Evolutionary conservation across 148 eudicot species (phyloP).

Genomic region (Fagopyrum tataricum): DNA sequence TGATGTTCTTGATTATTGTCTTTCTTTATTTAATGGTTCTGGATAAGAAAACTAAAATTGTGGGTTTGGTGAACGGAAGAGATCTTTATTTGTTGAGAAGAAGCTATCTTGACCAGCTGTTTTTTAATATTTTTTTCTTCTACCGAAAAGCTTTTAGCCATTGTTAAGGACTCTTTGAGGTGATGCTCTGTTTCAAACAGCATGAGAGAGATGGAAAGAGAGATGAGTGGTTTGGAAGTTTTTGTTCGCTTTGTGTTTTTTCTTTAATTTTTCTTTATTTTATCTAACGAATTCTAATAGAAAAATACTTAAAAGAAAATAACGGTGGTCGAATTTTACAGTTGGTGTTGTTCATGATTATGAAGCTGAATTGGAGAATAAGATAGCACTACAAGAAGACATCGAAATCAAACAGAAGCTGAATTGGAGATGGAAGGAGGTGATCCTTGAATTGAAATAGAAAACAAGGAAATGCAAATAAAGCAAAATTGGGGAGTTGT

Average conservation of each 20-base stretch:
- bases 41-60: not conserved
- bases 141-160: not conserved
- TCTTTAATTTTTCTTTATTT: not conserved
- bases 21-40: not conserved
- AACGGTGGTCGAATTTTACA: not conserved
- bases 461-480: not conserved
- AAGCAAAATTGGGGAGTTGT: not conserved
- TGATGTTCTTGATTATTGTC: too few relatives aligned
- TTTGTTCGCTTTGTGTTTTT: conserved; percentile 5
- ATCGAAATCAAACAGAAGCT: not conserved
- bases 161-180: not conserved
- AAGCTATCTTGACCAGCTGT: conserved; percentile 7
- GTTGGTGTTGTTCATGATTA: conserved; percentile 10
- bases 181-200: conserved; percentile 4
- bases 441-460: not conserved
- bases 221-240: conserved; percentile 8
- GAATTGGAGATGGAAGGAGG: not conserved
- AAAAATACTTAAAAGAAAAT: not conserved
- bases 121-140: not conserved
- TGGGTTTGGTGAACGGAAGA: conserved; percentile 5
- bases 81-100: conserved; percentile 3
- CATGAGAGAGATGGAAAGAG: not conserved
- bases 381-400: not conserved
- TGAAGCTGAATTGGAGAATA: not conserved
- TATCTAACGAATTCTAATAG: conserved; percentile 4